Conservation (phyloP, 345 rosid species). For the Aegle marmelos region DNA sequence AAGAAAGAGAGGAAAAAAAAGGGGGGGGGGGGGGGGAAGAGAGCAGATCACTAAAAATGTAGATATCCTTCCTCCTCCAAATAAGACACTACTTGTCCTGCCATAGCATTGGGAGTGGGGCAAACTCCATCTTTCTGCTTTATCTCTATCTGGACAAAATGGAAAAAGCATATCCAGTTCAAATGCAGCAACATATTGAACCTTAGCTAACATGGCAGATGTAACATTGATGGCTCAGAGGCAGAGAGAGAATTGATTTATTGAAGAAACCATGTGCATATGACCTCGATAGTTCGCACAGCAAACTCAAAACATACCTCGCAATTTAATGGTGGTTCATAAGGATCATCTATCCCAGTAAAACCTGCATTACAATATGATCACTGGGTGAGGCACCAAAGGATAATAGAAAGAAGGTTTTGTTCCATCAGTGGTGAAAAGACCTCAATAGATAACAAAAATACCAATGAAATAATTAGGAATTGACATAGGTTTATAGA, state of each 20-base stretch:
- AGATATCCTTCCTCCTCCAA: slow-evolving; percentile 75
- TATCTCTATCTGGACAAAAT: slow-evolving; percentile 60
- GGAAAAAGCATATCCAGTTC: not conserved
- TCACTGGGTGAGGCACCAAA: not conserved
- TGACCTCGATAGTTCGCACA: not conserved
- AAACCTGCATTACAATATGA: slow-evolving; percentile 50
- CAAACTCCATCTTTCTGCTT: slow-evolving; percentile 62
- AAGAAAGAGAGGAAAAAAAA: no score
- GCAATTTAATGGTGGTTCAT: slow-evolving; percentile 78
- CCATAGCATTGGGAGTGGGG: slow-evolving; percentile 68
- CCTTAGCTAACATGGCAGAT: not conserved
- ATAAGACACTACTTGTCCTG: slow-evolving; percentile 64
- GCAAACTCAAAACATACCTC: slow-evolving; percentile 46
- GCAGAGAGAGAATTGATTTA: not conserved
- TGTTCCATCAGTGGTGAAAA: not conserved
- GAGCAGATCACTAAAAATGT: slow-evolving; percentile 29
- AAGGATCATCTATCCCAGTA: slow-evolving; percentile 94
- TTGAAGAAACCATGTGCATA: not conserved
- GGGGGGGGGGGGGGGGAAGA: no score
- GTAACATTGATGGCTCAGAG: not conserved
- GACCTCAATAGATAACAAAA: not conserved
- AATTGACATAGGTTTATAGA: not conserved
- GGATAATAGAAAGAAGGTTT: not conserved
- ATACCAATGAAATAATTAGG: not conserved
- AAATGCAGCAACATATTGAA: not conserved